Evolutionary conservation across 2,329 filamentous ascomycete genomes (phyloP).

Genomic region (Erysiphe pulchra): DNA sequence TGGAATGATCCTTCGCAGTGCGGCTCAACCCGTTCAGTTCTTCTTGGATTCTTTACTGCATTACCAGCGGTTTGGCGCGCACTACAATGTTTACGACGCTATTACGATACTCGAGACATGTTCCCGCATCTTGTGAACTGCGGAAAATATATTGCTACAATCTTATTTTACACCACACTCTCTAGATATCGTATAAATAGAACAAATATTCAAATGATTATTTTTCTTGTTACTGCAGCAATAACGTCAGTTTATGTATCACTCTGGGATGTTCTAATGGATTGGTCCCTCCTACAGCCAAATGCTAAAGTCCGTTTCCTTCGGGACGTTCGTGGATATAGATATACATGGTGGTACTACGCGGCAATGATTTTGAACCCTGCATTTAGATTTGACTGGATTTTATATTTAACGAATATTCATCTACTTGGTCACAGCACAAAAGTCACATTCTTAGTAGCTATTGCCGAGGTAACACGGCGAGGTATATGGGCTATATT

Average conservation of each 20-base stretch:
- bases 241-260: slow-evolving; percentile 65
- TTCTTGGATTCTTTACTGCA: slow-evolving; percentile 63
- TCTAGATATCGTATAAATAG: slow-evolving; percentile 61
- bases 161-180: slow-evolving; percentile 51
- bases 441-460: slow-evolving; percentile 53
- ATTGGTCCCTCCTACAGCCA: slow-evolving; percentile 74
- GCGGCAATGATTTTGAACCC: slow-evolving; percentile 60
- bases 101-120: slow-evolving; percentile 58
- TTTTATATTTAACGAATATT: slow-evolving; percentile 67
- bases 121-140: slow-evolving; percentile 87
- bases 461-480: slow-evolving; percentile 55
- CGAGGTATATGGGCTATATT: slow-evolving; percentile 80
- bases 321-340: slow-evolving; percentile 57
- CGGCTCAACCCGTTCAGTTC: slow-evolving; percentile 61
- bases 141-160: slow-evolving; percentile 72
- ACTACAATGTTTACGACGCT: slow-evolving; percentile 74
- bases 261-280: slow-evolving; percentile 89
- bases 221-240: slow-evolving; percentile 60
- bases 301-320: slow-evolving; percentile 41
- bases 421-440: slow-evolving; percentile 62
- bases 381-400: slow-evolving; percentile 75
- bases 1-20: slow-evolving; percentile 56
- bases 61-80: slow-evolving; percentile 78
- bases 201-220: slow-evolving; percentile 27
- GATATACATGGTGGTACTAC: slow-evolving; percentile 65